Base-by-base conservation (phyloP, 2,329 filamentous ascomycete genomes). In the Colletotrichum limetticola region DNA sequence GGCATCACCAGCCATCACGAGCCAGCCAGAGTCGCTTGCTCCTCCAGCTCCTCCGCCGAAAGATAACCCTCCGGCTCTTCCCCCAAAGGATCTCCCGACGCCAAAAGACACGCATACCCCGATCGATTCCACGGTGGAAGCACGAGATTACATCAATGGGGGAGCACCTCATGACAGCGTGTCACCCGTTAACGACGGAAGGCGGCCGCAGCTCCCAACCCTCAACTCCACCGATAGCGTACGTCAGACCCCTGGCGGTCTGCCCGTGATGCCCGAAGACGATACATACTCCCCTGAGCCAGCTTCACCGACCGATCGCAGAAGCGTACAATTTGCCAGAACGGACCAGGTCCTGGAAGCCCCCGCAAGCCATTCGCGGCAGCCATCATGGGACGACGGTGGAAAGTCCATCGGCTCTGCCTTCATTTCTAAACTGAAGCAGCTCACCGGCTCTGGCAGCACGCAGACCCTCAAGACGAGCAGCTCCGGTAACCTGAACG, bases 401-500 rank as follows among this genome's bases (percentile, higher is more conserved):
- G 85, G 84, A 69, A 92, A 91, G 81, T 89, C 89, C 26, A 87
- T 88, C 72, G 85, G 89, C 68, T 89, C 89, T 26, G 92, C 92
- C 28, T 88, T 97, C 75, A 94, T 97, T 82, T 92, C 92, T 22
- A 95, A 93, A 80, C 82, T 97, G 75, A 95, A 93, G 79, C 92
- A 94, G 4, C 85, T 97, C 68, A 90, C 94, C 26, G 89, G 87
- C 12, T 82, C 84, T 8, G 82, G 85, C n/a, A 82, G 81, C 28
- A 80, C 86, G 14, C 88, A 89, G 66, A 82, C 82, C n/a, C 83
- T 87, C 37, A 81, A 83, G 78, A 80, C 85, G 76, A 79, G 84
- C 74, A 77, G 77, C 66, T 76, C 70, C 2, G 70, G 79, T 28
- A 71, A 76, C 73, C 77, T 82, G 22, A 79, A 78, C 19, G 84